Evolutionary conservation across 371 early-diverging fungal genomes (phyloP).

Genomic region (Actinomortierella ambigua): DNA sequence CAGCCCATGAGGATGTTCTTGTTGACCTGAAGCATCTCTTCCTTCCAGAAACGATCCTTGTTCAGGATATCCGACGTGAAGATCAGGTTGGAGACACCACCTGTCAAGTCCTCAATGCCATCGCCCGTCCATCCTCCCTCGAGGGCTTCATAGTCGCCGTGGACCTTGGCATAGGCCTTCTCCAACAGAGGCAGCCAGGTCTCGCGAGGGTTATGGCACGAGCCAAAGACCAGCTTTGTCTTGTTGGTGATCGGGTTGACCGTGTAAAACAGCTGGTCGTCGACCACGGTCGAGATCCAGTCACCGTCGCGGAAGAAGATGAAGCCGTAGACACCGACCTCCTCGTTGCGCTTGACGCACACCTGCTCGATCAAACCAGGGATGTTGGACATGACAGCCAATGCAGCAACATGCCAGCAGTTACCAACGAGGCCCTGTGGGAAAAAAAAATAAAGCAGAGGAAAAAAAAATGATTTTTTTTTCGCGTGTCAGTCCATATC

Average conservation of each 20-base stretch:
- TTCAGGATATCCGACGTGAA: constrained; percentile 50
- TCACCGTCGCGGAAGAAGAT: constrained; percentile 57
- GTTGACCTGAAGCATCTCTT: constrained; percentile 50
- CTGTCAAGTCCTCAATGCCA: constrained; percentile 58
- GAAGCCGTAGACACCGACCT: constrained; percentile 55
- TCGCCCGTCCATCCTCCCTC: constrained; percentile 47
- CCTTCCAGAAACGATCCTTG: constrained; percentile 49
- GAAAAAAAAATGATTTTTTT: too few species aligned
- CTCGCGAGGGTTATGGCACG: constrained; percentile 53
- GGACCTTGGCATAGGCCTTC: constrained; percentile 66
- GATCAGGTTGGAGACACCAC: constrained; percentile 48
- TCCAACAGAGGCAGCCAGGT: constrained; percentile 63
- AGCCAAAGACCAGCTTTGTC: constrained; percentile 50
- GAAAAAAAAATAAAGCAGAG: too few species aligned
- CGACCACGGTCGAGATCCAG: constrained; percentile 68
- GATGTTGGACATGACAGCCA: constrained; percentile 53
- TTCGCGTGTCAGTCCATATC: too few species aligned
- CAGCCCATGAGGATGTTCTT: constrained; percentile 47
- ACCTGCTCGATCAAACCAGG: constrained; percentile 49
- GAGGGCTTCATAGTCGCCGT: constrained; percentile 54
- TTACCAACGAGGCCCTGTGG: constrained; percentile 47
- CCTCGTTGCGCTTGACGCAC: constrained; percentile 20
- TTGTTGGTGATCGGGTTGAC: constrained; percentile 33
- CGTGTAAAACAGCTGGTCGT: constrained; percentile 55
- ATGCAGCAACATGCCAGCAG: constrained; percentile 57